Conservation (phyloP, 768 basidiomycete species). For the Rhizopogon roseolus region DNA sequence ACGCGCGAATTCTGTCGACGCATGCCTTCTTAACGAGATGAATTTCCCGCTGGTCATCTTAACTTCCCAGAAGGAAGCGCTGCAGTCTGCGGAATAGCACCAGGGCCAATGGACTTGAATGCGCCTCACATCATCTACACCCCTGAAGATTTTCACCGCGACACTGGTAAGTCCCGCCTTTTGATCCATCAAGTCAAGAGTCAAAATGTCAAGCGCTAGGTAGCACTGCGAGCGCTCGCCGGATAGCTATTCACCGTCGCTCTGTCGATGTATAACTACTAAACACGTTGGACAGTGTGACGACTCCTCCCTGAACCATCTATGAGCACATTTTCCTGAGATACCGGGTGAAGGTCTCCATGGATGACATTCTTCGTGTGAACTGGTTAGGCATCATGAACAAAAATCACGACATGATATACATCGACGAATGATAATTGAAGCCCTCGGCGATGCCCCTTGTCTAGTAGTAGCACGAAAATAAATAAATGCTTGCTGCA, state of each 20-base stretch:
- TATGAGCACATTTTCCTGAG: constrained; percentile 15
- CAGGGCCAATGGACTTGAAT: constrained; percentile 17
- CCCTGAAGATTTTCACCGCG: neutral
- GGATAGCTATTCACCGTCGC: no score
- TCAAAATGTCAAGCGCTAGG: no score
- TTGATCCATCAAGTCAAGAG: no score
- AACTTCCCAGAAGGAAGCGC: constrained; percentile 15
- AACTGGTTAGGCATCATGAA: no score
- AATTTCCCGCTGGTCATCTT: constrained; percentile 15
- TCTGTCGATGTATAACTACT: no score
- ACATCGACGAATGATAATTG: constrained; percentile 4
- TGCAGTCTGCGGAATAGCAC: constrained; percentile 18
- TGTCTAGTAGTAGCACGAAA: constrained; percentile 1
- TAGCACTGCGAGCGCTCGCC: no score
- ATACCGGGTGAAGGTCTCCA: constrained; percentile 9
- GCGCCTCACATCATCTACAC: neutral
- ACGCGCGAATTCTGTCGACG: constrained; percentile 25
- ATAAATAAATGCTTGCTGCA: neutral
- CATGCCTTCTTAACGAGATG: constrained; percentile 39
- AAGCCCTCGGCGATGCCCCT: constrained; percentile 9
- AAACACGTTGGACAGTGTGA: no score
- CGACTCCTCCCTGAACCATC: no score
- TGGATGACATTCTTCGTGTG: constrained; percentile 5
- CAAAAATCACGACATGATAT: neutral
- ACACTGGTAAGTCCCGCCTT: no score